Percentiles rank a stretch among this genome's conserved stretches.
These are phyloP conservation scores for Aspergillus aculeatus DNA, from an alignment of 2,329 filamentous ascomycete species.

Conservation along the genomic window DNA sequence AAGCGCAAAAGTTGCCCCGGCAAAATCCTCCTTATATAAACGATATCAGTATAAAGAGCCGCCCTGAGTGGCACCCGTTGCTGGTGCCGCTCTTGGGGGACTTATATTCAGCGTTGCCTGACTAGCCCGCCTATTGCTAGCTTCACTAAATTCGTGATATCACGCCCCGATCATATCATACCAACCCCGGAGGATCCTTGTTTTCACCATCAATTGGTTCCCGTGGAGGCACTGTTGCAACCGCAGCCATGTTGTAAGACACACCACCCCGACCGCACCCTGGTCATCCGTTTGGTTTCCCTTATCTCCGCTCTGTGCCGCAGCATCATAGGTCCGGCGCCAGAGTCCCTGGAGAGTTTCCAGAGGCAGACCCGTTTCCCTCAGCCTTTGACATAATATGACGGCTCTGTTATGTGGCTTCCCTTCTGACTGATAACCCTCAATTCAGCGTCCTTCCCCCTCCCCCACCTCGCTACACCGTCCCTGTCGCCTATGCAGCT, in stretches of 20 bases:
- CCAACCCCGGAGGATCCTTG: not conserved
- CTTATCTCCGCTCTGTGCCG: constrained; percentile 8
- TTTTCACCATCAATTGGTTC: not conserved
- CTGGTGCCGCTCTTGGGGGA: constrained; percentile 15
- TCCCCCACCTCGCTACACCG: constrained; percentile 80
- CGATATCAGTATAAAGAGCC: not conserved
- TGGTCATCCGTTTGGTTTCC: not conserved
- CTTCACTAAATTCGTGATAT: not conserved
- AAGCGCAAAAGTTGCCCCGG: not conserved
- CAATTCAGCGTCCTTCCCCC: constrained; percentile 72
- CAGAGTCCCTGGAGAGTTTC: not conserved
- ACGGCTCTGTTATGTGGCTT: constrained; percentile 9
- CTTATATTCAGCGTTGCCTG: constrained; percentile 8
- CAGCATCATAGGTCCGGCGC: not conserved
- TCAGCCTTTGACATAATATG: not conserved
- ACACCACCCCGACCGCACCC: constrained; percentile 2
- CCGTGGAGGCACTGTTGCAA: constrained; percentile 2
- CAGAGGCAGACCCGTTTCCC: constrained; percentile 2
- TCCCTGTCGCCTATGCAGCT: constrained; percentile 69
- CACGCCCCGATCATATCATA: constrained; percentile 2
- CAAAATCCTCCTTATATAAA: not conserved
- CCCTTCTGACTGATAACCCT: constrained; percentile 16
- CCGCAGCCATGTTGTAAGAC: constrained; percentile 27
- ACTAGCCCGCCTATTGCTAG: constrained; percentile 10
- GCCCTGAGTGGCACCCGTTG: constrained; percentile 12